Conservation (phyloP, 305 asterid genomes). For the Solanum aculeatissimum region DNA sequence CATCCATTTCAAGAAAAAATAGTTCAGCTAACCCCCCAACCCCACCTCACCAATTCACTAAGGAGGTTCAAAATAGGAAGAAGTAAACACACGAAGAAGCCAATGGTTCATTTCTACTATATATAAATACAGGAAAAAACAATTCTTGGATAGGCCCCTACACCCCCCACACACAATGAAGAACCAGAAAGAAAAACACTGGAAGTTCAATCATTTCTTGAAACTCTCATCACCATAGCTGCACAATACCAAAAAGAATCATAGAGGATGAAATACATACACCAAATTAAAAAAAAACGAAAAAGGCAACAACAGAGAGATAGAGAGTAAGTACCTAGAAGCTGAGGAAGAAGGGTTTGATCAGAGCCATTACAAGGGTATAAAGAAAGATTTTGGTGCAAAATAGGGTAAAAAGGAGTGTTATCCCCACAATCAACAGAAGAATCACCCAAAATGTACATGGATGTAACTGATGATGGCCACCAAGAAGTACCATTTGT, state of each 20-base stretch:
- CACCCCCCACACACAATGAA: neutral
- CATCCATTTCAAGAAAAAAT: neutral
- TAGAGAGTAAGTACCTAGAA: constrained; percentile 36
- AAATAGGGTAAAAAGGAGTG: constrained; percentile 33
- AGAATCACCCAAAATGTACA: constrained; percentile 57
- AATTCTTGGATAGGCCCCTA: neutral
- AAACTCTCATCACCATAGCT: neutral
- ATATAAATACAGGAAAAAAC: too few species aligned
- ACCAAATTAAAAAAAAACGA: neutral
- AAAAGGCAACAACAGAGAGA: neutral
- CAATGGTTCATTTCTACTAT: neutral
- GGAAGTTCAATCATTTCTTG: neutral
- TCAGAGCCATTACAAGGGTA: constrained; percentile 64
- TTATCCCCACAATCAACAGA: constrained; percentile 64
- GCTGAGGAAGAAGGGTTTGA: constrained; percentile 44
- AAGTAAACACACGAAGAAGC: neutral
- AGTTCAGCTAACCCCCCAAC: neutral
- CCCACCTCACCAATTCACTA: too few species aligned
- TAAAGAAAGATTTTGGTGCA: constrained; percentile 24
- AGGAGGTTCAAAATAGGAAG: too few species aligned
- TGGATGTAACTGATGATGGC: constrained; percentile 22
- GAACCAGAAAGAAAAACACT: neutral
- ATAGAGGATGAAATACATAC: neutral
- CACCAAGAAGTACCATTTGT: constrained; percentile 2
- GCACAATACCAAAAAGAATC: neutral